Percentiles rank a stretch among this genome's conserved stretches.
These are phyloP conservation scores for Lithohypha guttulata DNA, from an alignment of 2,329 filamentous ascomycete genomes.

Conservation along the genomic window DNA sequence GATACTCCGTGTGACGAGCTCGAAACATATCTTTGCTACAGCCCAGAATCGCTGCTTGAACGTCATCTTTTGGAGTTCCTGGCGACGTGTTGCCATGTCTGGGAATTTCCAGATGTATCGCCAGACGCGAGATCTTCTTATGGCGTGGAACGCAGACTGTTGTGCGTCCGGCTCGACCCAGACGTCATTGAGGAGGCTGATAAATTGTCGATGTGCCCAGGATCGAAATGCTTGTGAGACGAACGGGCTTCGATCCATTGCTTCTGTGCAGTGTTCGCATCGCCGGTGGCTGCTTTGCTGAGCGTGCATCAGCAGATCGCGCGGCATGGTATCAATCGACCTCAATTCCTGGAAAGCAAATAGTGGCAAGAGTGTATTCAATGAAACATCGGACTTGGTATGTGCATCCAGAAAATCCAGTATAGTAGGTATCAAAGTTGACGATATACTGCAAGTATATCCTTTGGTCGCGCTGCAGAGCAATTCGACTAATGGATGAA, in stretches of 20 bases:
- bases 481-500: not conserved
- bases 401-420: not conserved
- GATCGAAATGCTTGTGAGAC: not conserved
- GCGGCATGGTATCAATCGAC: not conserved
- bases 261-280: not conserved
- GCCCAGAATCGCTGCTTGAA: slow-evolving; percentile 3
- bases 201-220: not conserved
- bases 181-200: not conserved
- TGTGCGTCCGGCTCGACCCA: not conserved
- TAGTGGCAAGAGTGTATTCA: not conserved
- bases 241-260: not conserved
- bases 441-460: not conserved
- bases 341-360: slow-evolving; percentile 3
- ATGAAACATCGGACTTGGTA: not conserved
- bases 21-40: not conserved
- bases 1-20: not conserved
- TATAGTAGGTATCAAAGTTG: not conserved
- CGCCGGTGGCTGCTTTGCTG: not conserved
- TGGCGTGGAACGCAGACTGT: not conserved
- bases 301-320: not conserved
- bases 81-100: not conserved
- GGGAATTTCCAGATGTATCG: slow-evolving; percentile 2
- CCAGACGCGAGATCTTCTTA: slow-evolving; percentile 1
- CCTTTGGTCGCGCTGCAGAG: slow-evolving; percentile 2
- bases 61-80: not conserved